These are phyloP conservation scores for Pinus tabuliformis DNA, from an alignment of 75 land plant genomes.

Conservation along the genomic window DNA sequence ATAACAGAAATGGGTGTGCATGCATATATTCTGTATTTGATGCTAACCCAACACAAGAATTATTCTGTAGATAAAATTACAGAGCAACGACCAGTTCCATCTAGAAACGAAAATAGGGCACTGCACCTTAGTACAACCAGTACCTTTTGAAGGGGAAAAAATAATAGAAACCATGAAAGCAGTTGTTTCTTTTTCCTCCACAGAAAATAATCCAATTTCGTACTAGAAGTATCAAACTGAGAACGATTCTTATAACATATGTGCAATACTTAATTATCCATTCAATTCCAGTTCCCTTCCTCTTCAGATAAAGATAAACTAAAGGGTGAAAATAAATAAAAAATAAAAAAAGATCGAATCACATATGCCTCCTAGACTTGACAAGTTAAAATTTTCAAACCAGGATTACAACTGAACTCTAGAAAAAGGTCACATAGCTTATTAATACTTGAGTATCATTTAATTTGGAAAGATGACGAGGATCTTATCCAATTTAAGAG, in stretches of 20 bases:
- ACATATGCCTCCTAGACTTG: neutral
- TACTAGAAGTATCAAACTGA: neutral
- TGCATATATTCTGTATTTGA: conserved; percentile 11
- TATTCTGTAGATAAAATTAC: neutral
- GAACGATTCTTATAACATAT: neutral
- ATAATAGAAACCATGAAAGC: neutral
- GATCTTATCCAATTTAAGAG: neutral
- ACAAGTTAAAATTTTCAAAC: neutral
- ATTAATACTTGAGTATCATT: neutral
- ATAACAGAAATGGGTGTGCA: conserved; percentile 71
- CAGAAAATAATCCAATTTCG: neutral
- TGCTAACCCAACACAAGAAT: neutral
- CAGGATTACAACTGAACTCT: neutral
- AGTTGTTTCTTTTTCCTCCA: neutral
- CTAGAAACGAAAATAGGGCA: neutral
- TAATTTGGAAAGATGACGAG: neutral
- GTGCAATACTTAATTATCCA: neutral
- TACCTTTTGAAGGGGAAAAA: neutral
- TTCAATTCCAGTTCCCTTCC: neutral
- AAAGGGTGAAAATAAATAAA: no score
- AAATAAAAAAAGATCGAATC: neutral
- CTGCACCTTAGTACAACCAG: neutral
- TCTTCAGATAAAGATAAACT: neutral
- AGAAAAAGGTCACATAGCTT: neutral
- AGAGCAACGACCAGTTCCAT: neutral